Conservation (phyloP, 352 stramenopile genomes). For the Pythium aquatile region DNA sequence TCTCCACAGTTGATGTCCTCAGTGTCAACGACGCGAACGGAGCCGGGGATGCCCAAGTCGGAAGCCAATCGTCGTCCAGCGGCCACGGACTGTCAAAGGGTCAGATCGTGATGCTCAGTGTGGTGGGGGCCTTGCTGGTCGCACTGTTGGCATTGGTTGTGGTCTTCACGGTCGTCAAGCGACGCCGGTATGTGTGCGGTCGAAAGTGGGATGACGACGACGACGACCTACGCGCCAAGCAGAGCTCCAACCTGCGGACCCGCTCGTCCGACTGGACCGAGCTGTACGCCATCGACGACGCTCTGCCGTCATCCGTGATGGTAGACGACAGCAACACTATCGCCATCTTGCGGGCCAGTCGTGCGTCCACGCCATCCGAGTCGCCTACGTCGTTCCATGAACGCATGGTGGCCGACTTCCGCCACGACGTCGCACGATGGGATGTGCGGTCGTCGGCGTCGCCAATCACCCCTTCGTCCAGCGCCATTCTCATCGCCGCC, state of each 20-base stretch:
- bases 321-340: conserved; percentile 43
- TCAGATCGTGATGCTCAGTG: conserved; percentile 30
- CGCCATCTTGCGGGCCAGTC: conserved; percentile 48
- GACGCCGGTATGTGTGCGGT: conserved; percentile 5
- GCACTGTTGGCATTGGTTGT: conserved; percentile 27
- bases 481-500: conserved; percentile 33
- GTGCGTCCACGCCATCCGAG: conserved; percentile 32
- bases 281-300: conserved; percentile 43
- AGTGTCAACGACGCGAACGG: neutral
- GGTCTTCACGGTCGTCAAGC: conserved; percentile 4
- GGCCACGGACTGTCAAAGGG: conserved; percentile 18
- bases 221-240: conserved; percentile 5
- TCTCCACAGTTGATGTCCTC: conserved; percentile 22
- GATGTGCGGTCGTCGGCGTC: conserved; percentile 46
- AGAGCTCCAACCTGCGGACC: conserved; percentile 20
- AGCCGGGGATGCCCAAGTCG: neutral
- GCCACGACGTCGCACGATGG: conserved; percentile 43
- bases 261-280: conserved; percentile 49
- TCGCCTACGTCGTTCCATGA: conserved; percentile 20
- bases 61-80: neutral
- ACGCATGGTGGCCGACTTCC: conserved; percentile 46
- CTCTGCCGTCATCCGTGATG: conserved; percentile 33
- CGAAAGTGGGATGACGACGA: conserved; percentile 15
- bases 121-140: conserved; percentile 25
- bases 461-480: conserved; percentile 48